A percentile compares a stretch with the other conserved stretches of the same genome.
These are phyloP conservation scores for Tardiomyces depauwii DNA, from an alignment of 1,139 yeast species.

Conservation along the genomic window DNA sequence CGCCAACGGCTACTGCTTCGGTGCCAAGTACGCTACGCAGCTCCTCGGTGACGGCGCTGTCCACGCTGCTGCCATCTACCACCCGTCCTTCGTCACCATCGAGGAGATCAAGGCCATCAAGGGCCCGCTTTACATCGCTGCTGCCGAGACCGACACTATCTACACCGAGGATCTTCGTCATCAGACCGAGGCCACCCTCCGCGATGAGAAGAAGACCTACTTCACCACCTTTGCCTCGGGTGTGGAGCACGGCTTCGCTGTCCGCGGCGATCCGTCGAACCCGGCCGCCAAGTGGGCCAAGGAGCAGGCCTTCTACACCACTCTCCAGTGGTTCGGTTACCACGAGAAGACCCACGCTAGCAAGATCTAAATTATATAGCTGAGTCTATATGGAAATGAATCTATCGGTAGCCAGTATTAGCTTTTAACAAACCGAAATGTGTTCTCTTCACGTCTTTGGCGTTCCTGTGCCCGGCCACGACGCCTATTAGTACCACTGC, in stretches of 20 bases:
- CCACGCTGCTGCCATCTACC: constrained; percentile 61
- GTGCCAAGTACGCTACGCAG: constrained; percentile 58
- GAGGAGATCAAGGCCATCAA: constrained; percentile 51
- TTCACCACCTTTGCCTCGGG: constrained; percentile 51
- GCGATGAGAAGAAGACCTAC: constrained; percentile 39
- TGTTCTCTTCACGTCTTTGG: no score
- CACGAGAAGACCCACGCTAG: neutral
- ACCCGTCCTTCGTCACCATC: constrained; percentile 59
- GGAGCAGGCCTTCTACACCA: constrained; percentile 56
- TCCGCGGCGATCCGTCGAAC: constrained; percentile 53
- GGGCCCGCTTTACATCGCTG: constrained; percentile 56
- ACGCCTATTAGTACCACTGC: no score
- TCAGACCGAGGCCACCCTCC: constrained; percentile 47
- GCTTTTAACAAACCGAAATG: no score
- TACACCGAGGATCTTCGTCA: constrained; percentile 55
- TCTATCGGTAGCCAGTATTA: no score
- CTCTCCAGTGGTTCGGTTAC: constrained; percentile 38
- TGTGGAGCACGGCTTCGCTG: constrained; percentile 63
- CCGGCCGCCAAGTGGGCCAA: constrained; percentile 54
- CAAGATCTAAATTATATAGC: neutral
- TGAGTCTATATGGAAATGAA: neutral
- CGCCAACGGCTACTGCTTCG: constrained; percentile 74
- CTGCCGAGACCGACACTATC: constrained; percentile 56
- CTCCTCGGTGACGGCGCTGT: constrained; percentile 40
- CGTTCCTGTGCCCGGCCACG: no score